Percentiles rank a stretch among this genome's conserved stretches.
These are phyloP conservation scores for Cyberlindnera xylosilytica DNA, from an alignment of 805 yeast species.

Conservation along the genomic window DNA sequence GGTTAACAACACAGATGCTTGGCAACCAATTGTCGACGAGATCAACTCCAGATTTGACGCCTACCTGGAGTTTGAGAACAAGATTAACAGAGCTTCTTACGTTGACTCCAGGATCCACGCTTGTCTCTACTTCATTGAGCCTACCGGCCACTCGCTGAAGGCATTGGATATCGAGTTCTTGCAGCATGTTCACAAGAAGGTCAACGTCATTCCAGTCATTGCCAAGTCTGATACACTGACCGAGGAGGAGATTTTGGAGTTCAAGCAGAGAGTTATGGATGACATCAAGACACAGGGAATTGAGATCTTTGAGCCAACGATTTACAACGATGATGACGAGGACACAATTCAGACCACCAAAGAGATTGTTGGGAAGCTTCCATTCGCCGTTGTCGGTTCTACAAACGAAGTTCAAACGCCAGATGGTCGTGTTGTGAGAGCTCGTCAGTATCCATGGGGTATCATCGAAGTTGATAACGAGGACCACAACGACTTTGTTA, in stretches of 20 bases:
- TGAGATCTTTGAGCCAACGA: conserved; percentile 71
- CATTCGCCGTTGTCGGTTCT: conserved; percentile 95
- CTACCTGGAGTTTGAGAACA: conserved; percentile 86
- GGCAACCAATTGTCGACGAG: conserved; percentile 92
- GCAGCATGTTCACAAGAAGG: conserved; percentile 84
- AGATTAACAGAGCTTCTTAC: conserved; percentile 66
- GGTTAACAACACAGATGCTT: conserved; percentile 71
- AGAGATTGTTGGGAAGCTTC: conserved; percentile 67
- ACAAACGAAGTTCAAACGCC: conserved; percentile 61
- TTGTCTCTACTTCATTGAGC: conserved; percentile 89
- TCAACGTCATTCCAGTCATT: conserved; percentile 89
- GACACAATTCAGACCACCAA: conserved; percentile 67
- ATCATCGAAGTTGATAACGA: conserved; percentile 92
- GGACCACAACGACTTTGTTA: conserved; percentile 87
- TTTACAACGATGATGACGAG: conserved; percentile 79
- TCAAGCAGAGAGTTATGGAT: conserved; percentile 72
- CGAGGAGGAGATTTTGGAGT: conserved; percentile 73
- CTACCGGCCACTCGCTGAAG: conserved; percentile 91
- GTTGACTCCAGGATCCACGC: conserved; percentile 90
- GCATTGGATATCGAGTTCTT: conserved; percentile 87
- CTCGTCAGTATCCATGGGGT: conserved; percentile 97
- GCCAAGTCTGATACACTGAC: conserved; percentile 93
- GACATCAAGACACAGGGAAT: conserved; percentile 77
- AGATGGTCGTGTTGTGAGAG: conserved; percentile 82
- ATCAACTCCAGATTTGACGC: conserved; percentile 82